phyloP scores from a whole-genome alignment of 2,329 filamentous ascomycete genomes.

The Cylindrodendrum hubeiense region DNA sequence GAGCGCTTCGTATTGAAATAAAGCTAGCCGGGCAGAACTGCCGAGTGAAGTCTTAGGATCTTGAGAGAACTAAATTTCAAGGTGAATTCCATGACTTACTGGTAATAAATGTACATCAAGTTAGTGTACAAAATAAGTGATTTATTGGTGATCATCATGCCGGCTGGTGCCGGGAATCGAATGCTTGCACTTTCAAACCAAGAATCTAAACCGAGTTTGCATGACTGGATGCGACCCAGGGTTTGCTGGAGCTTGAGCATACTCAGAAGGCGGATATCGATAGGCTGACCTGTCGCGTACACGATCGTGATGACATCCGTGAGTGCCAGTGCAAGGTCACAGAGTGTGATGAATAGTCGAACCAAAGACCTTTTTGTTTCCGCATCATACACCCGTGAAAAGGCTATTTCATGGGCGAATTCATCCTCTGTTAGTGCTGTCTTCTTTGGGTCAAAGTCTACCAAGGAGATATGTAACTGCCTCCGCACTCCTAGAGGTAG shows the following conservation, averaged over 20 bases:
- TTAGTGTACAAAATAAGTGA: conserved; percentile 26
- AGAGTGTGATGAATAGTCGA: conserved; percentile 25
- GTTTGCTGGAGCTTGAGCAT: conserved; percentile 5
- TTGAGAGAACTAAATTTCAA: not conserved
- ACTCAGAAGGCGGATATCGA: not conserved
- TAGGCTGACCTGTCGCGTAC: conserved; percentile 18
- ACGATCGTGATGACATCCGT: conserved; percentile 30
- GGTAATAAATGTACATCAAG: conserved; percentile 33
- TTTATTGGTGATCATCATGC: conserved; percentile 8
- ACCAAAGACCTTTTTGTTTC: conserved; percentile 22
- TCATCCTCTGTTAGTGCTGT: conserved; percentile 17
- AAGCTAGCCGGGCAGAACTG: conserved; percentile 28
- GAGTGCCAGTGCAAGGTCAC: conserved; percentile 26
- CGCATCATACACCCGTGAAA: conserved; percentile 18
- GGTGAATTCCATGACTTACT: not conserved
- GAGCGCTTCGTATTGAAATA: conserved; percentile 28
- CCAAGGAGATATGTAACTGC: conserved; percentile 24
- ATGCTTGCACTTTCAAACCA: conserved; percentile 21
- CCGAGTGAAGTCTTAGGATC: too few relatives aligned
- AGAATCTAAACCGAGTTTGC: not conserved
- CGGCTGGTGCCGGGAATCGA: conserved; percentile 21
- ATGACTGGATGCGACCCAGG: conserved; percentile 3
- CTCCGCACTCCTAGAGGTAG: conserved; percentile 26
- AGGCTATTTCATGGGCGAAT: conserved; percentile 18
- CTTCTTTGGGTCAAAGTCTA: conserved; percentile 4